These are phyloP conservation scores for Plasmodium berghei DNA, from an alignment of 169 alveolate species.

Conservation along the genomic window DNA sequence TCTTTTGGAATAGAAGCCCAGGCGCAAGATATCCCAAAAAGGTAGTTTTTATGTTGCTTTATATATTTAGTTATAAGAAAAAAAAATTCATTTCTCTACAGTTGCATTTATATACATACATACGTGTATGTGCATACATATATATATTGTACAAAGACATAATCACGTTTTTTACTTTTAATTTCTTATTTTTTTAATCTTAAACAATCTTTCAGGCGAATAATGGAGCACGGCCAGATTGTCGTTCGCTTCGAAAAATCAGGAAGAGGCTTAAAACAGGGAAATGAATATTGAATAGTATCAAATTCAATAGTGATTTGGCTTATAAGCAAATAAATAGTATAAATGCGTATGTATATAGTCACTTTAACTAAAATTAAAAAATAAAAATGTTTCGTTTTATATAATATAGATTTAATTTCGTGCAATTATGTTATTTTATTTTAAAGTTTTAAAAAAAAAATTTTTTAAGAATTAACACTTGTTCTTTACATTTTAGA, in stretches of 20 bases:
- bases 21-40: slow-evolving; percentile 77
- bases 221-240: slow-evolving; percentile 78
- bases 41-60: slow-evolving; percentile 10
- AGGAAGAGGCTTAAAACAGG: slow-evolving; percentile 76
- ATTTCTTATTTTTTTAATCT: neutral
- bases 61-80: neutral
- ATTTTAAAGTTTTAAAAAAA: too few species aligned
- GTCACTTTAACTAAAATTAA: too few species aligned
- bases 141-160: neutral
- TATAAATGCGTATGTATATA: too few species aligned
- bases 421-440: too few species aligned
- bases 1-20: slow-evolving; percentile 76
- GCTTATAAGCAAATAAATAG: too few species aligned
- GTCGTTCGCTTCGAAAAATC: slow-evolving; percentile 74
- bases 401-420: too few species aligned
- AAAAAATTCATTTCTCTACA: neutral
- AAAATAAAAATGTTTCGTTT: too few species aligned
- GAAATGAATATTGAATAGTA: slow-evolving; percentile 6
- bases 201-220: slow-evolving; percentile 34
- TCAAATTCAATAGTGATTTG: too few species aligned
- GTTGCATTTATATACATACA: slow-evolving; percentile 6
- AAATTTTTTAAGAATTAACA: too few species aligned
- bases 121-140: neutral
- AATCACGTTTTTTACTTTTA: neutral
- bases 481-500: too few species aligned